phyloP scores from a whole-genome alignment of 2,329 filamentous ascomycete genomes.

The Sporothrix sp. region DNA sequence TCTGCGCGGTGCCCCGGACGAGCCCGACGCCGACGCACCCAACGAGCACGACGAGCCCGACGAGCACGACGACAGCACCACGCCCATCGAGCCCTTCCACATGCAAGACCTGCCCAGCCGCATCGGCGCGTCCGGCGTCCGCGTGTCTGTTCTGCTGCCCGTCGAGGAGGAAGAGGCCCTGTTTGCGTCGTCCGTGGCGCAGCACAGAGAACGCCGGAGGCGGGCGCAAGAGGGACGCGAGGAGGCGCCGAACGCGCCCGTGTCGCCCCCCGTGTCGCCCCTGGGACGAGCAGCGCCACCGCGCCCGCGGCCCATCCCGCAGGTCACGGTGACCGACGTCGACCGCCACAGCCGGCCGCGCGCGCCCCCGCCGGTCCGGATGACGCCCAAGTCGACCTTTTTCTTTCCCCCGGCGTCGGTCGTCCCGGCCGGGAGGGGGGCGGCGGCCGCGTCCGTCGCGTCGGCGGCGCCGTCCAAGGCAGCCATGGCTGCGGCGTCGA shows the following conservation, averaged over 20 bases:
- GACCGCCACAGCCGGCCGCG: constrained; percentile 4
- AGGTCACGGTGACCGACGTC: constrained; percentile 25
- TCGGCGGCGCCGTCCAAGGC: constrained; percentile 4
- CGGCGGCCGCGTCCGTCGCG: not conserved
- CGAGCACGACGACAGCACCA: constrained; percentile 26
- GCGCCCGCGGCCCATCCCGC: constrained; percentile 31
- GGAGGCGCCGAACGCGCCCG: no score
- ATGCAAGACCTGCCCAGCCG: constrained; percentile 37
- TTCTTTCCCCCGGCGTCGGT: not conserved
- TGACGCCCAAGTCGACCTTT: not conserved
- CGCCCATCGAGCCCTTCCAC: constrained; percentile 40
- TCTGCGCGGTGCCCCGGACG: no score
- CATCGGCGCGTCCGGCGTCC: constrained; percentile 32
- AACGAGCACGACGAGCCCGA: not conserved
- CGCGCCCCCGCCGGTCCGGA: not conserved
- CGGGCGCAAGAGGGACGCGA: constrained; percentile 5
- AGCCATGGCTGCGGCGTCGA: not conserved
- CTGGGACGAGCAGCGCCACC: not conserved
- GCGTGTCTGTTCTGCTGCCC: constrained; percentile 22
- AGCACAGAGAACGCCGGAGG: constrained; percentile 8
- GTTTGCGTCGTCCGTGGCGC: constrained; percentile 12
- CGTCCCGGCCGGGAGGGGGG: not conserved
- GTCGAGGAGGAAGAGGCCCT: constrained; percentile 22
- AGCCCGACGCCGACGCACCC: no score
- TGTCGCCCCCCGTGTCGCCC: no score